Evolutionary conservation across 1,139 yeast species (phyloP).

Genomic region (Ashbya aceris): DNA sequence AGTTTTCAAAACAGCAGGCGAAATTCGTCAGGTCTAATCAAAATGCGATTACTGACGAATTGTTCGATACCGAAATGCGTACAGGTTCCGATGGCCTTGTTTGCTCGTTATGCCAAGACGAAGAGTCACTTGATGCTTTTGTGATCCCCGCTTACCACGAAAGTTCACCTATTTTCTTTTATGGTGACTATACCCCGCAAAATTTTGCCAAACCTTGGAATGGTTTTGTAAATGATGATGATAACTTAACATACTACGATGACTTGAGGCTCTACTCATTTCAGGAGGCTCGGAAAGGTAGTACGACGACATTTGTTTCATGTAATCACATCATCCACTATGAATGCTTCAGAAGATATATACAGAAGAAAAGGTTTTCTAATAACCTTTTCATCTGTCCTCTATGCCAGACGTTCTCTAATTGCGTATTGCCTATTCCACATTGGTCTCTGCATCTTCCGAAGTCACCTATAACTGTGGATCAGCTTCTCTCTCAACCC

Average conservation of each 20-base stretch:
- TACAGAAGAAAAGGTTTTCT: conserved; percentile 27
- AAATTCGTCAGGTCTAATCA: conserved; percentile 48
- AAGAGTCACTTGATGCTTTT: conserved; percentile 40
- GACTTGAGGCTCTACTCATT: conserved; percentile 7
- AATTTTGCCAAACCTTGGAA: conserved; percentile 25
- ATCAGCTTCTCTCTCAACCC: neutral
- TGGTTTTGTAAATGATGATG: conserved; percentile 22
- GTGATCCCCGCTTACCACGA: conserved; percentile 41
- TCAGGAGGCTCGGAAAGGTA: conserved; percentile 24
- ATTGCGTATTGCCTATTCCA: conserved; percentile 26
- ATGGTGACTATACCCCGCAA: conserved; percentile 26
- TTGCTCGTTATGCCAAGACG: conserved; percentile 64
- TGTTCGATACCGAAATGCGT: conserved; percentile 30
- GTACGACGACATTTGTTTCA: conserved; percentile 39
- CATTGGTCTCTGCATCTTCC: conserved; percentile 7
- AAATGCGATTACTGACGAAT: conserved; percentile 30
- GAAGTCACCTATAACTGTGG: conserved; percentile 1
- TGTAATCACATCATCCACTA: conserved; percentile 68
- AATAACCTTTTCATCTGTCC: conserved; percentile 44
- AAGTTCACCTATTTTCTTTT: conserved; percentile 33
- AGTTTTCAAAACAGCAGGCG: conserved; percentile 69
- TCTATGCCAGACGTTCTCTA: conserved; percentile 51
- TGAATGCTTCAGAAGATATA: conserved; percentile 39
- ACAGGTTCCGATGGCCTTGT: conserved; percentile 24
- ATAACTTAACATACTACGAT: conserved; percentile 14